Base-by-base conservation (phyloP, 1,284 basidiomycete species). In the Cutaneotrichosporon spelunceum region DNA sequence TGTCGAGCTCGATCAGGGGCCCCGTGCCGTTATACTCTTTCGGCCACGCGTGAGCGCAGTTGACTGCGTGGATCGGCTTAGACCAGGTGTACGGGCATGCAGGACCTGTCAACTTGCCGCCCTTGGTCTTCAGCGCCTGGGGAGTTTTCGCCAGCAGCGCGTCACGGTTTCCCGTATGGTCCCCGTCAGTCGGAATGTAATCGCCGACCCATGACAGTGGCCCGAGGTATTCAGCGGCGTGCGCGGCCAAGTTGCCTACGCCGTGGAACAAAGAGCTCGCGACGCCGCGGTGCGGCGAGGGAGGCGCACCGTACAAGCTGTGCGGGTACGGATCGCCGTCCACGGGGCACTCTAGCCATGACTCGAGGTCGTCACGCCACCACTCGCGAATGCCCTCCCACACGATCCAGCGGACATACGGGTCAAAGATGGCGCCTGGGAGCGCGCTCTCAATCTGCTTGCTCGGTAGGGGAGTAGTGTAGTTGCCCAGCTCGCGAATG, bases 361-460 rank as follows among this genome's bases (percentile, higher is more conserved):
- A 66, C 29, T 64, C 64, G 1, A 83, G 72, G 39, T 89, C 84
- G 60, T 82, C 78, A 11, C 80, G 74, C 86, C 89, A 93, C 70
- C 83, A 82, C 60, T 82, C 79, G 26, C 87, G 78, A 42, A 92
- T 78, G 33, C 92, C 93, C 68, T 96, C 91, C 82, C 84, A 86
- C 72, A 93, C 85, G 66, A 95, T 86, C 65, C 87, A 90, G 29
- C 93, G 87, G 60, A 95, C 83, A 77, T 90, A 93, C 0, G 91
- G 84, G 78, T 95, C 92, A 74, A 94, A 95, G 70, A 90, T 90
- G 5, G 89, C 84, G 16, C 87, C 90, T 21, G 84, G 85, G 11
- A 95, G 83, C n/a, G 86, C 80, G 36, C 77, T 78, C 76, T 95
- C 93, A 66, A 95, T 84, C 50, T 85, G 82, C 61, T 73, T 72